Evolutionary conservation across 768 basidiomycete species (phyloP).

Genomic region (Tephrocybe sp.): DNA sequence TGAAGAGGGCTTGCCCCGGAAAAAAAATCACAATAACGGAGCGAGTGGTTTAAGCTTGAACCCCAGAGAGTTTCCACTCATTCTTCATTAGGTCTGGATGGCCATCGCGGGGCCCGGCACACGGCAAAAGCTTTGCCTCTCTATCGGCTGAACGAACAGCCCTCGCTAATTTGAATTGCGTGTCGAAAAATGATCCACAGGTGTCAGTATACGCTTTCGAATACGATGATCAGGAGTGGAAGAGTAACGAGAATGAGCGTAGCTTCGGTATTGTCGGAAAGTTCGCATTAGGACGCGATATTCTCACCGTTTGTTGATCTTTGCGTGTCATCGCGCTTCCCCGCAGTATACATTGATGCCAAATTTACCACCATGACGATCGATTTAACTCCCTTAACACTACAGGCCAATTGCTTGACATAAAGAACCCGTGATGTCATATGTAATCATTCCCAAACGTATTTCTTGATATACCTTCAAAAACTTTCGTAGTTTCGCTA

Average conservation of each 20-base stretch:
- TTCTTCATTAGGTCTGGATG: constrained; percentile 17
- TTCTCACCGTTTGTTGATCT: constrained; percentile 11
- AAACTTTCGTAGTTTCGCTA: too few relatives aligned
- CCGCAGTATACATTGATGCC: too few relatives aligned
- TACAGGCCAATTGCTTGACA: too few relatives aligned
- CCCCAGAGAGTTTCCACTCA: not conserved
- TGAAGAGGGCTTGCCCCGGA: constrained; percentile 15
- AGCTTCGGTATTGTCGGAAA: constrained; percentile 20
- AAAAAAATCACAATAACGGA: constrained; percentile 18
- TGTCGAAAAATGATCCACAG: constrained; percentile 8
- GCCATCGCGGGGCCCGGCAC: constrained; percentile 16
- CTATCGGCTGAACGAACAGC: constrained; percentile 6
- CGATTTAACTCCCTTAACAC: too few relatives aligned
- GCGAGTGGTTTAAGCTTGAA: not conserved
- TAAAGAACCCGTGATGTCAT: too few relatives aligned
- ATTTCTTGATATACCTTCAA: too few relatives aligned
- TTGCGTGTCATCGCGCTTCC: not conserved
- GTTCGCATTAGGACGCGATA: constrained; percentile 9
- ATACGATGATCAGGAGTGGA: constrained; percentile 19
- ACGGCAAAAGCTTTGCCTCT: constrained; percentile 6
- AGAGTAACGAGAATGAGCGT: constrained; percentile 17
- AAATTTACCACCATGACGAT: too few relatives aligned
- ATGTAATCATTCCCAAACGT: too few relatives aligned
- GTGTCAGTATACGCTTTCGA: constrained; percentile 18
- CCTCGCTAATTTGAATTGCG: constrained; percentile 17